Base-by-base conservation (phyloP, 495 filamentous ascomycete species). In the Xanthoparmelia taractica region DNA sequence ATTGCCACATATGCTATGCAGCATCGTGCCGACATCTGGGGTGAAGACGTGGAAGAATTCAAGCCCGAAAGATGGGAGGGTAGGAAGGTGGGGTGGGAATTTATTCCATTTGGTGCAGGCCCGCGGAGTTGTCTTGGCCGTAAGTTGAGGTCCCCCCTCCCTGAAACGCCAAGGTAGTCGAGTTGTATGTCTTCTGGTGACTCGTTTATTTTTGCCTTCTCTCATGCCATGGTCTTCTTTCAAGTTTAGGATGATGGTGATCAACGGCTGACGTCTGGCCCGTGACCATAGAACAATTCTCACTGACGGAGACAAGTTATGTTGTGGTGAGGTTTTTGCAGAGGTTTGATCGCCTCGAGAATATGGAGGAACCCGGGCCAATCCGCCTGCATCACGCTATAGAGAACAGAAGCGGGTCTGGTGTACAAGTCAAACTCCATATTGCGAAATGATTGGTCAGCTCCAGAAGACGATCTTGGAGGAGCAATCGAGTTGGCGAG, bases 51-150 rank as follows among this genome's bases (percentile, higher is more conserved):
- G 0, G 73, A 78, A 1, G 69, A 79, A 18, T 87, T 82, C 68
- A 74, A 76, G n/a, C 85, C 85, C 0, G 81, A 87, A 60, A 73
- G 85, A 60, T 88, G 83, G 82, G 72, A 71, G 64, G 67, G 57
- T 60, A 73, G 60, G 61, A 76, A 72, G 33, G 70, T 70, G 54
- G 81, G 81, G 5, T 85, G 79, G 75, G 76, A 80, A 12, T 86
- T 77, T 64, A 63, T 86, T 38, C 82, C 82, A 5, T 86, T 85
- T 69, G 78, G 82, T 62, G 79, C 79, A 20, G 84, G 84, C 3
- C 80, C 83, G 8, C 71, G 83, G 40, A 74, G 79, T 47, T 86
- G 83, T 63, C 70, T 72, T 59, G 64, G 64, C 37, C 58, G 64
- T 65, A 4, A 65, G 64, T 65, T 23, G 4, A 3, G 36, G 27